Conservation (phyloP, 2,329 filamentous ascomycete genomes). For the Monosporascus sp. region DNA sequence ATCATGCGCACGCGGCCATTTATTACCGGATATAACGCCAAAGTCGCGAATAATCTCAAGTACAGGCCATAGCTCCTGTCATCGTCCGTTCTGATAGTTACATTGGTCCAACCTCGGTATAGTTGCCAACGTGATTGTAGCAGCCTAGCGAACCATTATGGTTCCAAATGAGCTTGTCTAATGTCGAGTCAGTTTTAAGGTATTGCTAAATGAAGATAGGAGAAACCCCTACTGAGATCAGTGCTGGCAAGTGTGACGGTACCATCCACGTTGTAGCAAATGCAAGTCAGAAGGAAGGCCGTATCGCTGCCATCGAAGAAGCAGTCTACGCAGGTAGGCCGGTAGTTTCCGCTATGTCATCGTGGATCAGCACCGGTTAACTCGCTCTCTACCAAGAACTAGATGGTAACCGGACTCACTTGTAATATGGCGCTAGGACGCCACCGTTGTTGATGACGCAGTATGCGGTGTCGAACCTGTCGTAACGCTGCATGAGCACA, state of each 20-base stretch:
- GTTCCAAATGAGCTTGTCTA: slow-evolving; percentile 33
- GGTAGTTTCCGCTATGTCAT: slow-evolving; percentile 24
- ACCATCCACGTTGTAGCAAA: slow-evolving; percentile 17
- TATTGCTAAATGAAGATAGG: neutral
- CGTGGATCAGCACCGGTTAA: neutral
- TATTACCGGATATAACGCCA: no score
- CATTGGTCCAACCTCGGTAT: slow-evolving; percentile 25
- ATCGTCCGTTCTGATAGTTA: neutral
- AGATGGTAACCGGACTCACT: slow-evolving; percentile 12
- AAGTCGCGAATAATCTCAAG: no score
- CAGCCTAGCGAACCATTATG: slow-evolving; percentile 33
- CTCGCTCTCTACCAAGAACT: neutral
- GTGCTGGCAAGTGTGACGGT: slow-evolving; percentile 13
- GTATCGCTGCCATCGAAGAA: slow-evolving; percentile 16
- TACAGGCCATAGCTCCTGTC: no score
- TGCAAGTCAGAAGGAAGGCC: slow-evolving; percentile 20
- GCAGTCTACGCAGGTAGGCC: slow-evolving; percentile 23
- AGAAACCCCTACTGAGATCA: slow-evolving; percentile 21
- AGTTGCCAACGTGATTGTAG: slow-evolving; percentile 32
- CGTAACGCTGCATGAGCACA: slow-evolving; percentile 1
- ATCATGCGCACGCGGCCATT: neutral
- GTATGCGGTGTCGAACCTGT: slow-evolving; percentile 32
- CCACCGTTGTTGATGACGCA: slow-evolving; percentile 26
- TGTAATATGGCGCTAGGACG: slow-evolving; percentile 16
- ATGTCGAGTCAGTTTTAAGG: slow-evolving; percentile 1